Conservation (phyloP, 106 monocot species). For the Dendrobium catenatum region DNA sequence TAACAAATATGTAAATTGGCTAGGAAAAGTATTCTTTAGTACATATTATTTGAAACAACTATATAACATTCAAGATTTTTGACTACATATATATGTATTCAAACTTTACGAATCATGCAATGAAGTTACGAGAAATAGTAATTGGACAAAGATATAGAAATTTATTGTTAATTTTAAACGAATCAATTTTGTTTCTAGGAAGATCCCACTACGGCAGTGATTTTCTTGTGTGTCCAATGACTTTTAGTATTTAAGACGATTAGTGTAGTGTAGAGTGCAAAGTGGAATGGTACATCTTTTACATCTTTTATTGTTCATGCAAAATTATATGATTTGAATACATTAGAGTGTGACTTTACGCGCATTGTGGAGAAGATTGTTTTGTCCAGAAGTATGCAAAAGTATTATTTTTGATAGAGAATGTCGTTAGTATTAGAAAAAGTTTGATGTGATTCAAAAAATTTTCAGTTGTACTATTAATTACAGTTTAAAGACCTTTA, state of each 20-base stretch:
- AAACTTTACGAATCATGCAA: background rate
- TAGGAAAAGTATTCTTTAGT: background rate
- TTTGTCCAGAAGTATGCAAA: background rate
- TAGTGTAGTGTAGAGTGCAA: background rate
- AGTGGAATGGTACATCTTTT: too few species aligned
- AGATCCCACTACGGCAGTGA: background rate
- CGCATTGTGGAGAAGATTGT: background rate
- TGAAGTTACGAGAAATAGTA: background rate
- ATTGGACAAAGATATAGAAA: background rate
- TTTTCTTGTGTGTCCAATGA: background rate
- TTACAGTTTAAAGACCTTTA: too few species aligned
- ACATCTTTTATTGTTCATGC: background rate
- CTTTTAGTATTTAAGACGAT: background rate
- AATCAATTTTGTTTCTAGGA: background rate
- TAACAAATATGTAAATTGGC: background rate
- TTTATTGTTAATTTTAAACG: background rate
- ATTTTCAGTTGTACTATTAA: too few species aligned
- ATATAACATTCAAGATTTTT: background rate
- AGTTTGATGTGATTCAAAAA: background rate
- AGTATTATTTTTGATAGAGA: background rate
- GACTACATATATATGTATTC: too few species aligned
- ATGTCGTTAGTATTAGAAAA: background rate
- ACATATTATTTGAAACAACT: background rate
- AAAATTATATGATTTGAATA: background rate
- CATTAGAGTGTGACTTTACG: background rate